Percentiles rank a stretch among this genome's conserved stretches.
These are phyloP conservation scores for Penstemon barbatus DNA, from an alignment of 257 asterid species.

Conservation along the genomic window DNA sequence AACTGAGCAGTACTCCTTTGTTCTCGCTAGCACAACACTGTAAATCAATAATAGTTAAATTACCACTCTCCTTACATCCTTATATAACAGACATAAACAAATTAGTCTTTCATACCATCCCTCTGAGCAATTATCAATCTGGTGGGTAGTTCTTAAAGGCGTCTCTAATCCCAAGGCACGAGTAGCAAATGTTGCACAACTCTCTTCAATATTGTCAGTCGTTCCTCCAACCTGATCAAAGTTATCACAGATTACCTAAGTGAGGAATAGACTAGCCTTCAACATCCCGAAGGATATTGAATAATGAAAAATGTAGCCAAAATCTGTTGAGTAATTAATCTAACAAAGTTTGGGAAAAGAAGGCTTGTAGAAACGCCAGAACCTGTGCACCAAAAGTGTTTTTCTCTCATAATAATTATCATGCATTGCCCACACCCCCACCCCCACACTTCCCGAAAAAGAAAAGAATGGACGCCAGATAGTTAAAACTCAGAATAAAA, in stretches of 20 bases:
- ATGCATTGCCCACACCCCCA: no score
- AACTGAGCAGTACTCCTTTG: conserved; percentile 82
- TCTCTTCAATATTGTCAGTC: conserved; percentile 90
- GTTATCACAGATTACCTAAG: conserved; percentile 16
- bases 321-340: not conserved
- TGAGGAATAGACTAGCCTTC: conserved; percentile 17
- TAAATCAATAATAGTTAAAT: conserved; percentile 25
- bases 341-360: not conserved
- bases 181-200: conserved; percentile 89
- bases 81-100: conserved; percentile 21
- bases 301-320: not conserved
- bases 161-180: conserved; percentile 71
- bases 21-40: conserved; percentile 89
- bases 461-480: not conserved
- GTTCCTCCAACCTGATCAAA: conserved; percentile 91
- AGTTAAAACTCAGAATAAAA: not conserved
- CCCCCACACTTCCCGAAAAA: no score
- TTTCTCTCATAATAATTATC: no score
- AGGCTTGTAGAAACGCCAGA: no score
- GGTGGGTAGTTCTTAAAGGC: conserved; percentile 91
- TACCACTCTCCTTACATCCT: conserved; percentile 22
- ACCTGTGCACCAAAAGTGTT: no score
- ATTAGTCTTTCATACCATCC: conserved; percentile 67
- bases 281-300: conserved; percentile 1
- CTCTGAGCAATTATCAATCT: conserved; percentile 95